Base-by-base conservation (phyloP, 441 rosid genomes). In the Jatropha multifida region DNA sequence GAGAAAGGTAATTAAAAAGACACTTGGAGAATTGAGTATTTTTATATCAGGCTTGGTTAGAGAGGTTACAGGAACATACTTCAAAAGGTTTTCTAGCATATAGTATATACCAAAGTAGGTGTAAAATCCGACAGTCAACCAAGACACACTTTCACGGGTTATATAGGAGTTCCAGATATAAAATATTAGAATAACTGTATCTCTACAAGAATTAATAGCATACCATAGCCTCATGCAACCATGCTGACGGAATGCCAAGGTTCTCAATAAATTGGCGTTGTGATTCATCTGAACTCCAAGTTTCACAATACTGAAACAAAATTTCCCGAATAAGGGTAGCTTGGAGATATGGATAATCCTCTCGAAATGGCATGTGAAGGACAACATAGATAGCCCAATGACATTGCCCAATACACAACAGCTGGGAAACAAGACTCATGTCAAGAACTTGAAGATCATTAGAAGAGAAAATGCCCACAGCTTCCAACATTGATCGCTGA, bases 171-270 rank as follows among this genome's bases (percentile, higher is more conserved):
- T 23, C 65, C 42, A 71, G 38, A 75, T 71, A 46, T 59, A 55
- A 20, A 51, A 14, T 51, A 65, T 38, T 51, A 70, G 42, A 23
- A 72, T 44, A 65, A 68, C 76, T 37, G 54, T 54, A 78, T 48
- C 63, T 27, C 23, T 56, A 59, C 17, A 69, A 76, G 65, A 81
- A 55, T 73, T 48, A 73, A 69, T 64, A 65, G 42, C 79, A 72
- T 91, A 94, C 99, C 98, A 91, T 83, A 61, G 99, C 98, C 86
- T 96, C 98, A 80, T 92, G 96, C 90, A 96, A 81, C 99, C 99
- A 94, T 69, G 87, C 85, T 26, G 69, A 77, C 66, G 98, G 99
- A 80, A 96, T 75, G 73, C 90, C 95, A 81, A 96, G 85, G 67
- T 86, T 79, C 85, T 92, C 87, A 56, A 96, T 94, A 81, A 94